Evolutionary conservation across 139 green algal species (phyloP).

Genomic region (Haematococcus sp.): DNA sequence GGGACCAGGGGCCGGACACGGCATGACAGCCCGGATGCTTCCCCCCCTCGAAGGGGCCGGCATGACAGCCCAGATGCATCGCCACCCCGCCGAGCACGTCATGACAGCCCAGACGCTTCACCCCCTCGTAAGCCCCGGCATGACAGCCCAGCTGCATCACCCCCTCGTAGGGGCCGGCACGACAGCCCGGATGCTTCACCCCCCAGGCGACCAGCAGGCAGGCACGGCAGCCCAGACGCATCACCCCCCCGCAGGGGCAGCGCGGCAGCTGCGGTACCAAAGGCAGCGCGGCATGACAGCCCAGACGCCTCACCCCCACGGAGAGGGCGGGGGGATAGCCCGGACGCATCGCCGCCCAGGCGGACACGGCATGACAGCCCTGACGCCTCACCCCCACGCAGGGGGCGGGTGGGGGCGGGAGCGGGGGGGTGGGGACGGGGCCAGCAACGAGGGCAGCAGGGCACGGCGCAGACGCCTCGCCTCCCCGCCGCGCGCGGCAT

Average conservation of each 20-base stretch:
- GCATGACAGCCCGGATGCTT: constrained; percentile 37
- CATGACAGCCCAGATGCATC: not conserved
- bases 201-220: not conserved
- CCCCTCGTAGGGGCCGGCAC: constrained; percentile 6
- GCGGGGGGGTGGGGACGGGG: too few species aligned
- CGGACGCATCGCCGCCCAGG: constrained; percentile 23
- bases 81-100: not conserved
- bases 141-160: not conserved
- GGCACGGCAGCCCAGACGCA: constrained; percentile 23
- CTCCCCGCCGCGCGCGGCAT: constrained; percentile 11
- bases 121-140: constrained; percentile 27
- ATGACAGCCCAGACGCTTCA: constrained; percentile 36
- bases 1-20: not conserved
- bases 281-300: constrained; percentile 18
- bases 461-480: constrained; percentile 13
- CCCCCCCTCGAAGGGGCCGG: constrained; percentile 25
- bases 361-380: constrained; percentile 18
- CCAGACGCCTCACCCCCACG: constrained; percentile 20
- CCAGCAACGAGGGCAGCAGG: too few species aligned
- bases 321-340: not conserved
- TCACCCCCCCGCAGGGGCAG: constrained; percentile 8
- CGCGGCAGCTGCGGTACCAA: not conserved
- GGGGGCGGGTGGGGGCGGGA: too few species aligned
- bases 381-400: constrained; percentile 34
- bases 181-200: constrained; percentile 31